Conservation (phyloP, 2,329 filamentous ascomycete genomes). For the Fusarium piperis region DNA sequence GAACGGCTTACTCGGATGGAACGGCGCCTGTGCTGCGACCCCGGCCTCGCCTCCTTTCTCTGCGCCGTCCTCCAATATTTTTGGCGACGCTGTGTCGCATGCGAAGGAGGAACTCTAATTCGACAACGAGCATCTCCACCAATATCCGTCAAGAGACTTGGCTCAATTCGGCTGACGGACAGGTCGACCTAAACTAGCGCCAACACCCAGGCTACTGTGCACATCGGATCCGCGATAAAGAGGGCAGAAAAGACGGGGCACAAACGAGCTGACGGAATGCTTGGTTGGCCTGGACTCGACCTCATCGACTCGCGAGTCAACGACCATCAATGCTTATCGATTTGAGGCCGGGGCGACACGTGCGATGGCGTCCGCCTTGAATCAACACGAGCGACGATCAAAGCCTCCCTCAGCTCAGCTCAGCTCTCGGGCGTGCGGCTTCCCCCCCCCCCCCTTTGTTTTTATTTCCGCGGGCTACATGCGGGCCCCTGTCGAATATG, state of each 20-base stretch:
- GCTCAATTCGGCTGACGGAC: constrained; percentile 26
- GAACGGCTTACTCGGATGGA: constrained; percentile 2
- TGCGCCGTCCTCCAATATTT: constrained; percentile 5
- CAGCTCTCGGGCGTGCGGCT: background rate
- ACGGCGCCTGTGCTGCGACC: constrained; percentile 14
- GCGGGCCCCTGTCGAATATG: background rate
- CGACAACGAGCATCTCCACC: constrained; percentile 14
- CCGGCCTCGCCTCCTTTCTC: constrained; percentile 26
- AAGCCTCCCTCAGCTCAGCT: background rate
- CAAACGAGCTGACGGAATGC: background rate
- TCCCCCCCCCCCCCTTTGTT: background rate
- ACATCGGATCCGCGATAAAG: constrained; percentile 21
- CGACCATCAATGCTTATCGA: background rate
- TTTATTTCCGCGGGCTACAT: constrained; percentile 7
- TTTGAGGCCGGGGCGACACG: background rate
- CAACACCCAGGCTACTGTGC: constrained; percentile 11
- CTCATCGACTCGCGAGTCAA: background rate
- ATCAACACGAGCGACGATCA: background rate
- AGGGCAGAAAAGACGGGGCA: constrained; percentile 5
- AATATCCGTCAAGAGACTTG: constrained; percentile 22
- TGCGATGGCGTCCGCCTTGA: background rate
- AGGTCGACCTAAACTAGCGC: constrained; percentile 29
- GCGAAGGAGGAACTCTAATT: constrained; percentile 29
- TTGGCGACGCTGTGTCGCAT: constrained; percentile 12
- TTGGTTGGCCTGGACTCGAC: constrained; percentile 7